Evolutionary conservation across 371 early-diverging fungal genomes (phyloP), one percentile per base, ranked within the genome.

Genomic region (Actinomortierella ambigua): DNA sequence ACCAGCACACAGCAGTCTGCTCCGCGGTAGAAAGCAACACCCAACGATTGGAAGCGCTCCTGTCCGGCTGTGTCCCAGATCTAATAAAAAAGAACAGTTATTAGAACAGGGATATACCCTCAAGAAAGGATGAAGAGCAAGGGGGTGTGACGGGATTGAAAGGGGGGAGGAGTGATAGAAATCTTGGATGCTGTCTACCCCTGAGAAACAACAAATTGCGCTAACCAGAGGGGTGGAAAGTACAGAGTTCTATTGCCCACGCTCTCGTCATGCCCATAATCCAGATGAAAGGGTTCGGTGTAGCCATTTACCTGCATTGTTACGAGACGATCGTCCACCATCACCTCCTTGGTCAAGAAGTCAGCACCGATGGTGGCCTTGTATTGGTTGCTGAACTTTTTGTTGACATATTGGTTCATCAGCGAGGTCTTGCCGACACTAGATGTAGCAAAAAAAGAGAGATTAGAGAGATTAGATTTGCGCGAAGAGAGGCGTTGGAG

Each of bases 311-410:
- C 93, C 90, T 97, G 98, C 86, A 97, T 92, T 26, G 94, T 97
- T 22, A 94, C 93, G 28, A 89, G 71, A 39, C 90, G 85, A 67
- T 94, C 94, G 68, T 94, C 94, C 23, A 95, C 90, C 55, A 90
- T 79, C n/a, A 98, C 91, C 77, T 97, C 98, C 76, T 99, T 99
- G 63, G 99, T 98, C 77, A 98, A 86, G 76, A 99, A 99, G 77
- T 99, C 98, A 39, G 99, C 99, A n/a, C 99, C 99, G 68, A 99
- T 99, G 53, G 99, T 99, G 29, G 99, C 98, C 79, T 99, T 98
- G 86, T 99, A 99, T 80, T 98, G 98, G 73, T 90, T 94, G 75
- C 90, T 94, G 85, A 99, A 99, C 79, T 94, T 95, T 56, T 93
- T 93, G 81, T 96, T 97, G 55, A 99, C 97, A 88, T 97, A 99